These are phyloP conservation scores for Maudiozyma humilis DNA, from an alignment of 1,139 yeast genomes.

Conservation along the genomic window DNA sequence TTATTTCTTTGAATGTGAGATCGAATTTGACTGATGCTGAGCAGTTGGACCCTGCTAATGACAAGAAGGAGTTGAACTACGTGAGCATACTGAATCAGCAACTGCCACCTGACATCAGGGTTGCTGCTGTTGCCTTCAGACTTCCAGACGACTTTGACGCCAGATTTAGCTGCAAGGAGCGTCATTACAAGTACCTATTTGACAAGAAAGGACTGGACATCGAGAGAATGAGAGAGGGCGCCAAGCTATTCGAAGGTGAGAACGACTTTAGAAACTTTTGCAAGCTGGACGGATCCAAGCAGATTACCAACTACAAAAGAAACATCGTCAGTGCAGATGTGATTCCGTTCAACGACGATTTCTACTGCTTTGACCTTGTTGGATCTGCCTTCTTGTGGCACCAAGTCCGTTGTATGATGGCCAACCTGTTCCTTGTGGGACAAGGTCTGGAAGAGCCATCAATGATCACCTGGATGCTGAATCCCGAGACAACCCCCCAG, in stretches of 20 bases:
- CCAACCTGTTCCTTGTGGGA: constrained; percentile 70
- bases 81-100: constrained; percentile 64
- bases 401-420: constrained; percentile 94
- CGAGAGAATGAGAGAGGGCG: constrained; percentile 62
- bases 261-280: constrained; percentile 94
- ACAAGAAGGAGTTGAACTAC: constrained; percentile 66
- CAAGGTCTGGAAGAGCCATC: constrained; percentile 60
- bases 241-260: constrained; percentile 54
- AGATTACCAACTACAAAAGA: constrained; percentile 67
- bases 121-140: constrained; percentile 73
- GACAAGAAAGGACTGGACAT: constrained; percentile 48
- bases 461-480: constrained; percentile 50
- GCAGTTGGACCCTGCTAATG: constrained; percentile 49
- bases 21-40: constrained; percentile 53
- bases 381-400: constrained; percentile 97
- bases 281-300: constrained; percentile 89
- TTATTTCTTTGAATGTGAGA: constrained; percentile 69
- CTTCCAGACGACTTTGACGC: constrained; percentile 87
- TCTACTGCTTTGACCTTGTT: constrained; percentile 64
- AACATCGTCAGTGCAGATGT: constrained; percentile 49
- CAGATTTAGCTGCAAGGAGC: constrained; percentile 71
- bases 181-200: constrained; percentile 84
- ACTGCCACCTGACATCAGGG: constrained; percentile 70
- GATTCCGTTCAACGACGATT: constrained; percentile 35
- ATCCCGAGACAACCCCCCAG: constrained; percentile 50